Evolutionary conservation across 2,329 filamentous ascomycete species (phyloP), one percentile per base, ranked within the genome.

Genomic region (Ophiocordyceps unilateralis): DNA sequence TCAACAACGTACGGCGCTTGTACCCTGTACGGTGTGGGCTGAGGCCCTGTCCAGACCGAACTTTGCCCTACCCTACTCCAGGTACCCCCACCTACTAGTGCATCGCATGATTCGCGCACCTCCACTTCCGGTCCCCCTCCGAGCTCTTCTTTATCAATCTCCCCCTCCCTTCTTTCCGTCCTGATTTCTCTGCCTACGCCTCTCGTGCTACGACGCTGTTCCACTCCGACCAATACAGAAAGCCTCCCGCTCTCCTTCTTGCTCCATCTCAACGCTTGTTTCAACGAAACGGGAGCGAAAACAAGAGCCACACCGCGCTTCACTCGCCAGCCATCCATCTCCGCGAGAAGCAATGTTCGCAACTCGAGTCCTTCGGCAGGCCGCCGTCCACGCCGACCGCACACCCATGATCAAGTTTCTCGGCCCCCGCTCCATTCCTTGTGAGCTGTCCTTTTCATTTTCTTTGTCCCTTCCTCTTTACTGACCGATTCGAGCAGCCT

Each of bases 381-480:
- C 69, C 51, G 70, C 70, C 50, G 69, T 69, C 55, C 69, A 72
- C 54, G 69, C 69, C 49, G 71, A 76, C 65, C 74, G 75, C 53
- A 68, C 66, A 42, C 76, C 76, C 47, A 59, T 76, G 54, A 80
- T 80, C 60, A 67, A 65, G 55, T 80, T 80, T 60, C 54, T 79
- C 45, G 76, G 75, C 53, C 74, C 71, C 60, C 67, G 76, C 52
- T 61, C 68, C 44, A 67, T 72, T 56, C 76, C 75, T 52, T 58
- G 74, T 79, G 34, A 44, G 49, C 14, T n/a, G 17, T 15, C 21
- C 20, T 24, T 21, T 21, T 12, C 37, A 1, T 8, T 40, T 3
- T 6, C 21, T 19, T 10, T 3, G 2, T 5, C 10, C 22, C 15
- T n/a, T n/a, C n/a, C n/a, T n/a, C n/a, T 20, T 21, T 32, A 21